Evolutionary conservation across 2,329 filamentous ascomycete genomes (phyloP).

Genomic region (Exophiala calicioides): DNA sequence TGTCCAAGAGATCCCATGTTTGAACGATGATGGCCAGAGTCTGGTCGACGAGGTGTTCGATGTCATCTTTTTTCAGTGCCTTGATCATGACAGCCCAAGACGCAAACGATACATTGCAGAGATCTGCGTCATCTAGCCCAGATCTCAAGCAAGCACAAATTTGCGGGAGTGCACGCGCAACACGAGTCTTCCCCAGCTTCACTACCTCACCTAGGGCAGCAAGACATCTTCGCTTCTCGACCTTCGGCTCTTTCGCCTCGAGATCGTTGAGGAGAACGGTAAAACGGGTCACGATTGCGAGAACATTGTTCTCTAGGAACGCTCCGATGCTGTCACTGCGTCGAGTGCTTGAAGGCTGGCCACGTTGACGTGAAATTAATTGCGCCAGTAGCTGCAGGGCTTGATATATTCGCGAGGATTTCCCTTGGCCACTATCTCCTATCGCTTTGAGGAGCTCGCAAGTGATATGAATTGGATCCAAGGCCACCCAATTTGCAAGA

Average conservation of each 20-base stretch:
- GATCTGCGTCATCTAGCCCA: constrained; percentile 70
- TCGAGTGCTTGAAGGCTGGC: constrained; percentile 48
- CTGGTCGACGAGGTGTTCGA: constrained; percentile 78
- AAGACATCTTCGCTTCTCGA: constrained; percentile 75
- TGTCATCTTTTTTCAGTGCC: constrained; percentile 73
- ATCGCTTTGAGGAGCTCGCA: constrained; percentile 80
- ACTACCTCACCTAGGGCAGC: constrained; percentile 88
- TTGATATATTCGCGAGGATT: constrained; percentile 59
- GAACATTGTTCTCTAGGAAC: constrained; percentile 79
- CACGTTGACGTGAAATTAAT: constrained; percentile 52
- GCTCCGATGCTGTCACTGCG: constrained; percentile 63
- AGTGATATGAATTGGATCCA: constrained; percentile 73
- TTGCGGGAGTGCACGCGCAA: constrained; percentile 78
- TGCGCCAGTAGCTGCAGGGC: constrained; percentile 53
- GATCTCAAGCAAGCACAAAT: constrained; percentile 91
- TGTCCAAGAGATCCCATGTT: constrained; percentile 72
- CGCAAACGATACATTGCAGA: constrained; percentile 77
- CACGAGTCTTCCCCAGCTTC: constrained; percentile 68
- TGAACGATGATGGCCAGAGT: constrained; percentile 84
- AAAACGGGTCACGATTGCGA: constrained; percentile 83
- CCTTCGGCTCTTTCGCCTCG: constrained; percentile 56
- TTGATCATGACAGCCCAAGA: constrained; percentile 81
- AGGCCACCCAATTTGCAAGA: constrained; percentile 68
- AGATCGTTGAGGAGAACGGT: constrained; percentile 75
- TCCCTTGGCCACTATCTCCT: constrained; percentile 63